Evolutionary conservation across 345 rosid species (phyloP).

Genomic region (Populus ilicifolia): DNA sequence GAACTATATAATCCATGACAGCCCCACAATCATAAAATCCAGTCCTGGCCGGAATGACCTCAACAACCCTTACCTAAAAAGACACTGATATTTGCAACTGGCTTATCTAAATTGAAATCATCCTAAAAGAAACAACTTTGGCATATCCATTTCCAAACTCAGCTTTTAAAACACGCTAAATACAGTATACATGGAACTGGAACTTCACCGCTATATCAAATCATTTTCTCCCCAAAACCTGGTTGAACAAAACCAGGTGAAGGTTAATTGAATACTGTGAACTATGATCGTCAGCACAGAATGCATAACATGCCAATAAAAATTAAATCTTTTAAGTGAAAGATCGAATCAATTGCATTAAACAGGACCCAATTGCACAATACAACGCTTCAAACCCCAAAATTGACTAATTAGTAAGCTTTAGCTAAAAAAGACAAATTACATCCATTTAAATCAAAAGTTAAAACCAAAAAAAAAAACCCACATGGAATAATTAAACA

Average conservation of each 20-base stretch:
- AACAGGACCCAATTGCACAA: not conserved
- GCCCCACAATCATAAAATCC: constrained; percentile 14
- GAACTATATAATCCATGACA: not conserved
- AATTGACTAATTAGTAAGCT: constrained; percentile 7
- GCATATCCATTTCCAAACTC: not conserved
- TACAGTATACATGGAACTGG: not conserved
- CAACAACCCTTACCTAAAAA: constrained; percentile 10
- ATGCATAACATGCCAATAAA: not conserved
- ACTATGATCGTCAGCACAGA: not conserved
- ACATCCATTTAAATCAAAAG: not conserved
- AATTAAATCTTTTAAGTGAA: not conserved
- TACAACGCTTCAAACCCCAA: constrained; percentile 5
- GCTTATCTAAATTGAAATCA: constrained; percentile 6
- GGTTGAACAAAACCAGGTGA: not conserved
- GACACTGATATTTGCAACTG: constrained; percentile 11
- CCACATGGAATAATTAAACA: not conserved
- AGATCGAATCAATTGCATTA: not conserved
- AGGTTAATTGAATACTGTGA: not conserved
- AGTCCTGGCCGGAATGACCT: constrained; percentile 11
- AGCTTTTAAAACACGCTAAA: not conserved
- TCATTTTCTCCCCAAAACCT: not conserved
- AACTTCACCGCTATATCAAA: not conserved
- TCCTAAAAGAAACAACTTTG: not conserved
- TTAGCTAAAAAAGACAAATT: not conserved
- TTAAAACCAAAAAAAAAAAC: not conserved